Evolutionary conservation across 441 rosid species (phyloP).

Genomic region (Erodium chrysanthum): DNA sequence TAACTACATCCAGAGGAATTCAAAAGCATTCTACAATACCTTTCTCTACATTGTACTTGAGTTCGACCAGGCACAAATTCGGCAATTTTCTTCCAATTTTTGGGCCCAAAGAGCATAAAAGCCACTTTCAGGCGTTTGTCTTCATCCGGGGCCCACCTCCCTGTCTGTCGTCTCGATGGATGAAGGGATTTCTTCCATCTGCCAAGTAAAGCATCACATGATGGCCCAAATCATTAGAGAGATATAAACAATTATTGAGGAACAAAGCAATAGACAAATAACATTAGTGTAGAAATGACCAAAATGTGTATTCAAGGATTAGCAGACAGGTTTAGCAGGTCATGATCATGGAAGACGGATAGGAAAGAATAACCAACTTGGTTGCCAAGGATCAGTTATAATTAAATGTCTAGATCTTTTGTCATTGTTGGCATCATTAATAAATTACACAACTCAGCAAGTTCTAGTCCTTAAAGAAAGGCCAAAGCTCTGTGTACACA

Average conservation of each 20-base stretch:
- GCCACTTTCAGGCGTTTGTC: constrained; percentile 51
- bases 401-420: background rate
- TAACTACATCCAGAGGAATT: background rate
- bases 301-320: background rate
- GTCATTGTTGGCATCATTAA: background rate
- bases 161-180: constrained; percentile 41
- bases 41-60: constrained; percentile 8
- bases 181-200: constrained; percentile 76
- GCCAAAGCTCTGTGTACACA: background rate
- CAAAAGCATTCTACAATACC: constrained; percentile 3
- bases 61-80: constrained; percentile 10
- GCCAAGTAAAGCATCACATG: constrained; percentile 15
- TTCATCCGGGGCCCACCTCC: constrained; percentile 49
- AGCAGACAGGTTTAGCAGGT: background rate
- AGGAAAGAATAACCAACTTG: background rate
- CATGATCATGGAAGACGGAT: background rate
- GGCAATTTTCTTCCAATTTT: constrained; percentile 47
- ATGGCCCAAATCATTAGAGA: background rate
- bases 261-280: background rate
- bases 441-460: no score
- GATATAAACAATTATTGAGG: background rate
- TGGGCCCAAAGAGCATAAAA: constrained; percentile 64
- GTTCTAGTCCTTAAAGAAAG: no score
- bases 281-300: background rate
- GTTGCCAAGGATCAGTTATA: background rate